Evolutionary conservation across 1,284 basidiomycete genomes (phyloP), one percentile per base, ranked within the genome.

Genomic region (Bondarzewia mesenterica): DNA sequence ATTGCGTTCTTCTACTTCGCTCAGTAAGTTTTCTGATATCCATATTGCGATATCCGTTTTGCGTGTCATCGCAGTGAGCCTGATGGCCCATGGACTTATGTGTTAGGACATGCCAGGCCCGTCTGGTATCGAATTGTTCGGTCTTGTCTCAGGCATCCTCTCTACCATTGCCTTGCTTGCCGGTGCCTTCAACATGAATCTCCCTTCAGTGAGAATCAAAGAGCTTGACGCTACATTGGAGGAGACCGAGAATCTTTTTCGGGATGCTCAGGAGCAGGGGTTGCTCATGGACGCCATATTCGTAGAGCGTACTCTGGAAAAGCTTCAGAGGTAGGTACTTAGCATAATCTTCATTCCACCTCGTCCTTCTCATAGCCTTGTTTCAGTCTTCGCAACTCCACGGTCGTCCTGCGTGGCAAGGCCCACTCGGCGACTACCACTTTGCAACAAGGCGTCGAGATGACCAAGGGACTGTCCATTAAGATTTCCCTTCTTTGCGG

Each of bases 171-270:
- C 21, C 14, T 7, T 27, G n/a, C 14, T 42, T 3, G 21, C 14
- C 41, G 14, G 27, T 15, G 46, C 21, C 7, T 12, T 37, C 16
- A 18, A 37, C 10, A 37, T 21, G 26, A 25, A 37, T 22, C 42
- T 49, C 6, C 47, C 47, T 3, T 32, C 22, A 3, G 21, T 36
- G 10, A 43, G 35, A 23, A 44, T 49, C 42, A 29, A 37, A 29
- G 47, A 43, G 14, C 27, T 49, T 4, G 39, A 49, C 26, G 47
- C 25, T 15, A 16, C 40, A 7, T 32, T 49, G 8, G 16, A 16
- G 15, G 41, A 44, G 21, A 49, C 42, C 16, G 42, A 49, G 3
- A 38, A 15, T 10, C 25, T 38, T 15, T 29, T 49, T n/a, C 15
- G 23, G 2, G 25, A n/a, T 8, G 47, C 47, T 22, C 16, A 16